These are phyloP conservation scores for Vanilla planifolia DNA, from an alignment of 106 monocot species.

Conservation along the genomic window DNA sequence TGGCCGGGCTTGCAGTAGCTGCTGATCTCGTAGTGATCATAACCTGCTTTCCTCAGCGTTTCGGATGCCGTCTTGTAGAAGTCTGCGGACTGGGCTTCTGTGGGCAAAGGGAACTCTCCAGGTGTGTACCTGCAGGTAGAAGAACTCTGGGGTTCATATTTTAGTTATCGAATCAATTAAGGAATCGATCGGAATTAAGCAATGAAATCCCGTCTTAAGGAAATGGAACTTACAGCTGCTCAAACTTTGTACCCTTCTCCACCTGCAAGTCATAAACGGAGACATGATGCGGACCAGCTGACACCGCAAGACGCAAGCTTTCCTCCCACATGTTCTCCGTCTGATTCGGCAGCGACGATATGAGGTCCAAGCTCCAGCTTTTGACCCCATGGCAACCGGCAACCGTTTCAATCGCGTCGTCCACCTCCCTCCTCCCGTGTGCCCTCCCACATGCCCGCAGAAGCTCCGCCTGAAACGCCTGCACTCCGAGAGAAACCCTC, in stretches of 20 bases:
- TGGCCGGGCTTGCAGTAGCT: slow-evolving; percentile 74
- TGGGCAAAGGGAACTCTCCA: slow-evolving; percentile 74
- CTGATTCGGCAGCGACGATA: slow-evolving; percentile 78
- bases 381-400: slow-evolving; percentile 21
- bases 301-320: slow-evolving; percentile 46
- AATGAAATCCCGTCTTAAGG: no score
- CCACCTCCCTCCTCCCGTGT: slow-evolving; percentile 68
- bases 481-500: slow-evolving; percentile 91
- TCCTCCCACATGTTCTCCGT: slow-evolving; percentile 80
- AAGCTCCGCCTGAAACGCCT: slow-evolving; percentile 94
- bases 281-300: slow-evolving; percentile 54
- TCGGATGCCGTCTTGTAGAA: slow-evolving; percentile 76
- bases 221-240: slow-evolving; percentile 44
- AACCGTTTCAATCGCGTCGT: slow-evolving; percentile 67
- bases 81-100: slow-evolving; percentile 62
- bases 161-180: no score
- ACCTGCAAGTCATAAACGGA: slow-evolving; percentile 96
- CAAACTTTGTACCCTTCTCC: slow-evolving; percentile 98
- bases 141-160: not conserved
- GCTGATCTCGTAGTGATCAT: slow-evolving; percentile 94
- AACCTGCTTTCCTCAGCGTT: slow-evolving; percentile 44
- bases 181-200: no score
- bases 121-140: slow-evolving; percentile 55
- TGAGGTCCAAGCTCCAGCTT: slow-evolving; percentile 97
- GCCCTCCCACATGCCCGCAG: slow-evolving; percentile 70